phyloP scores from a whole-genome alignment of 768 basidiomycete species.

The Hypsizygus marmoreus region DNA sequence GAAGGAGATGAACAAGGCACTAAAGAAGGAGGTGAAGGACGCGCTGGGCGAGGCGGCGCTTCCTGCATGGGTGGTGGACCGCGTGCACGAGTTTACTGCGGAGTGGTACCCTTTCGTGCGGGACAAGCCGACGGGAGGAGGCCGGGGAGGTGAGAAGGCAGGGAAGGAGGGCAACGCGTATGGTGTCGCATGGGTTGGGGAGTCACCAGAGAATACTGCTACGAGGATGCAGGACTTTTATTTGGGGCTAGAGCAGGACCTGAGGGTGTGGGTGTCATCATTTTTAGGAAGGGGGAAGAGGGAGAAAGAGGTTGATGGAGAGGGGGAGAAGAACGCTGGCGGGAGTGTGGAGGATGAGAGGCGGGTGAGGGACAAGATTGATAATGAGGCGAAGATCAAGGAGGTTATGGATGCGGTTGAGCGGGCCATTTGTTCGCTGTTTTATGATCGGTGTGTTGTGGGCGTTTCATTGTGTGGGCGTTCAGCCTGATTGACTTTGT shows the following conservation, averaged over 20 bases:
- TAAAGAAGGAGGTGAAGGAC: conserved; percentile 58
- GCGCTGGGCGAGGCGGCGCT: conserved; percentile 39
- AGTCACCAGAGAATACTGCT: conserved; percentile 52
- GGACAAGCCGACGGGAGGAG: conserved; percentile 4
- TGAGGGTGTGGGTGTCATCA: conserved; percentile 44
- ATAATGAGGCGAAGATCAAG: conserved; percentile 49
- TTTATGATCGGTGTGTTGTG: conserved; percentile 76
- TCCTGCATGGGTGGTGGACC: conserved; percentile 62
- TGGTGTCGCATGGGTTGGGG: conserved; percentile 44
- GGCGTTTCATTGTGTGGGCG: conserved; percentile 70
- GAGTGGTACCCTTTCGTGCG: conserved; percentile 60
- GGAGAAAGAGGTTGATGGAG: conserved; percentile 32
- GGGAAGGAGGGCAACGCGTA: conserved; percentile 32
- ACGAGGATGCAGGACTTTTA: conserved; percentile 75
- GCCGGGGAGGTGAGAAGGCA: conserved; percentile 19
- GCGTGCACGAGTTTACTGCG: conserved; percentile 54
- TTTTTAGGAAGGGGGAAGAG: conserved; percentile 28
- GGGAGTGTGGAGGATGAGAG: conserved; percentile 36
- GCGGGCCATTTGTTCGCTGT: conserved; percentile 62
- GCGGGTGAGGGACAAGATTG: conserved; percentile 31
- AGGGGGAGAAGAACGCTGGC: conserved; percentile 34
- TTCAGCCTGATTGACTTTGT: no score
- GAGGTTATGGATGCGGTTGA: conserved; percentile 77
- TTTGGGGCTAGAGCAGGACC: conserved; percentile 60
- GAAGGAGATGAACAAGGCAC: conserved; percentile 50